Evolutionary conservation across 352 stramenopile species (phyloP).

Genomic region (Phytopythium oedochilum): DNA sequence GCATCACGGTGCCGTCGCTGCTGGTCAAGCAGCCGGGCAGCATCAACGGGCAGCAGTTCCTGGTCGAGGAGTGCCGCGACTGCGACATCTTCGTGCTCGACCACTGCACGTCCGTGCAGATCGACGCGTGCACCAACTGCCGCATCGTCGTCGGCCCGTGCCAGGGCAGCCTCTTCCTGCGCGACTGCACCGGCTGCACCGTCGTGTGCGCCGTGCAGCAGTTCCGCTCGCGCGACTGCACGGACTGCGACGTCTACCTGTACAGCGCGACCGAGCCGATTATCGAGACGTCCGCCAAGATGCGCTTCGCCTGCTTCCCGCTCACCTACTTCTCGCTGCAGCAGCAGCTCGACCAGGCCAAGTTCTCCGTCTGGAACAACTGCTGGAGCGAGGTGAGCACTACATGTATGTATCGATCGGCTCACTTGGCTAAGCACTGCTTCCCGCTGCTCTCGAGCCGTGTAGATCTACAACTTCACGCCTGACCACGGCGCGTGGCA

Average conservation of each 20-base stretch:
- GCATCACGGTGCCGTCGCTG: constrained; percentile 28
- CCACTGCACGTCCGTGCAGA: constrained; percentile 71
- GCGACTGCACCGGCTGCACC: constrained; percentile 58
- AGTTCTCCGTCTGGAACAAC: constrained; percentile 81
- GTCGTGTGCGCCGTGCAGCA: constrained; percentile 65
- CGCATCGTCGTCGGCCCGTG: constrained; percentile 68
- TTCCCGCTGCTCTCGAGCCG: too few species aligned
- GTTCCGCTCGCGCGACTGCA: constrained; percentile 69
- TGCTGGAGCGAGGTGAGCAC: constrained; percentile 69
- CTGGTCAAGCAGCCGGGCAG: constrained; percentile 52
- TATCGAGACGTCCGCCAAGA: constrained; percentile 53
- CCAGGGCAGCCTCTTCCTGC: constrained; percentile 64
- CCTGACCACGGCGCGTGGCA: constrained; percentile 52
- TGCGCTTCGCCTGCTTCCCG: constrained; percentile 63
- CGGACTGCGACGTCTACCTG: constrained; percentile 53
- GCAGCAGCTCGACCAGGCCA: constrained; percentile 56
- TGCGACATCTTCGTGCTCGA: constrained; percentile 79
- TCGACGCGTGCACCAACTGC: constrained; percentile 68
- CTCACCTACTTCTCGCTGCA: constrained; percentile 68
- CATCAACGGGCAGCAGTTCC: constrained; percentile 77
- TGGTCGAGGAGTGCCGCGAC: constrained; percentile 65
- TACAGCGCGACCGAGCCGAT: constrained; percentile 70
- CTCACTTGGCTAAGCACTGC: too few species aligned
- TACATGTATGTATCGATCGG: too few species aligned
- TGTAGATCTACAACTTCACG: constrained; percentile 76